Percentiles rank a stretch among this genome's conserved stretches.
These are phyloP conservation scores for Allium fistulosum DNA, from an alignment of 106 monocot species.

Conservation along the genomic window DNA sequence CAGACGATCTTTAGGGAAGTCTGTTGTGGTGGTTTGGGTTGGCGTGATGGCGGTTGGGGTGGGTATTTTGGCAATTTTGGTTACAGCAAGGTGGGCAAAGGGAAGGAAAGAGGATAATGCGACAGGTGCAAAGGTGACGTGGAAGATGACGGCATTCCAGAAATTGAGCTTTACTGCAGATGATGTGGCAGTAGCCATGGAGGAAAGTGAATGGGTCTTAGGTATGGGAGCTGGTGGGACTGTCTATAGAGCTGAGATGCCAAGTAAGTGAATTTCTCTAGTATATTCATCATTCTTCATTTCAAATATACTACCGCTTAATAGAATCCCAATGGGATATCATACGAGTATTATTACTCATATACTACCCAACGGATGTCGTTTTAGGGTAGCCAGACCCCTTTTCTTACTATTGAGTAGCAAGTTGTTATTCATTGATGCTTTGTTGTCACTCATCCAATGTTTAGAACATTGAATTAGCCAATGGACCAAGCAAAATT, in stretches of 20 bases:
- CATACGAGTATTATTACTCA: too few relatives aligned
- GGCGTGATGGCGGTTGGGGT: conserved; percentile 39
- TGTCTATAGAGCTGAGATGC: conserved; percentile 86
- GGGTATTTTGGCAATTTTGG: conserved; percentile 34
- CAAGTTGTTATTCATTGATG: too few relatives aligned
- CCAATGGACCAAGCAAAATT: too few relatives aligned
- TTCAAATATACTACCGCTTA: too few relatives aligned
- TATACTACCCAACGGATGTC: too few relatives aligned
- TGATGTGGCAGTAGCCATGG: conserved; percentile 60
- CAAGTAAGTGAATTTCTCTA: conserved; percentile 1
- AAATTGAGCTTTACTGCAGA: conserved; percentile 76
- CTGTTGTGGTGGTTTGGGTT: conserved; percentile 48
- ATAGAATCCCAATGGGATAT: too few relatives aligned
- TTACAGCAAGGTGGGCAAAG: conserved; percentile 25
- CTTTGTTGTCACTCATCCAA: too few relatives aligned
- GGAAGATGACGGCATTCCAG: conserved; percentile 81
- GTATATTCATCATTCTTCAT: background rate
- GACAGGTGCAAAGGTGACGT: conserved; percentile 20
- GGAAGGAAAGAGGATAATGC: conserved; percentile 1
- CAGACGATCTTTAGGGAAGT: background rate
- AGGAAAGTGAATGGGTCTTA: conserved; percentile 46
- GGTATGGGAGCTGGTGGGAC: conserved; percentile 77
- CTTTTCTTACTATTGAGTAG: too few relatives aligned
- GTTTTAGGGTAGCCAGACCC: too few relatives aligned
- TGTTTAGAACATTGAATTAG: too few relatives aligned